Evolutionary conservation across 176 grass and related monocot genomes (phyloP).

Genomic region (Aegilops longissima): DNA sequence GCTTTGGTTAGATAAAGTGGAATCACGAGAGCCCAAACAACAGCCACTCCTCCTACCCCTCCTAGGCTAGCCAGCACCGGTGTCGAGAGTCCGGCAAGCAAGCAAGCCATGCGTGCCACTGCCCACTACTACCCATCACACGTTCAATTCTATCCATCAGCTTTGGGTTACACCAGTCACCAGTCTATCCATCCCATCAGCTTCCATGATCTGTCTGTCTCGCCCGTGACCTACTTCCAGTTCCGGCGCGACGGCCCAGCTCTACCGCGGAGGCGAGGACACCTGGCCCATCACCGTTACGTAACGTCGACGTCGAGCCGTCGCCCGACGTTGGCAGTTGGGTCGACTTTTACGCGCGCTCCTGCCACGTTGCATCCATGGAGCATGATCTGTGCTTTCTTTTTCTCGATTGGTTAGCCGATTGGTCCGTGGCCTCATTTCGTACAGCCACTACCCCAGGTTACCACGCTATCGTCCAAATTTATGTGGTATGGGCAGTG

Average conservation of each 20-base stretch:
- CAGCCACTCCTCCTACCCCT: not conserved
- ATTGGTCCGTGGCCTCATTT: not conserved
- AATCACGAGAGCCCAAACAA: not conserved
- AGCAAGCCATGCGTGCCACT: not conserved
- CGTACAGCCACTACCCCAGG: not conserved
- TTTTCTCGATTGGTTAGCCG: not conserved
- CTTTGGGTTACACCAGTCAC: not conserved
- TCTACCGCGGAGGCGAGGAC: not conserved
- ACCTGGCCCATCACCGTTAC: not conserved
- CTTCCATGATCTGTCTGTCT: not conserved
- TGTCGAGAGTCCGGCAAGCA: not conserved
- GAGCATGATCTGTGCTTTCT: not conserved
- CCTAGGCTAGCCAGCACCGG: not conserved
- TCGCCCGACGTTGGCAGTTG: not conserved
- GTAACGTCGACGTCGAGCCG: not conserved
- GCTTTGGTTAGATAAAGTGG: not conserved
- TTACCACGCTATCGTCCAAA: not conserved
- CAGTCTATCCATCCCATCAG: not conserved
- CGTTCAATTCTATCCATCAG: not conserved
- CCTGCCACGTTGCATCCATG: not conserved
- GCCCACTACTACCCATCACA: not conserved
- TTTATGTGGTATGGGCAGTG: not conserved
- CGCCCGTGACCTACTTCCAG: not conserved
- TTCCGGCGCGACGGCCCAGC: not conserved
- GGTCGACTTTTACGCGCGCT: not conserved